Evolutionary conservation across 2,329 filamentous ascomycete genomes (phyloP), one percentile per base, ranked within the genome.

Genomic region (Trichophyton rubrum): DNA sequence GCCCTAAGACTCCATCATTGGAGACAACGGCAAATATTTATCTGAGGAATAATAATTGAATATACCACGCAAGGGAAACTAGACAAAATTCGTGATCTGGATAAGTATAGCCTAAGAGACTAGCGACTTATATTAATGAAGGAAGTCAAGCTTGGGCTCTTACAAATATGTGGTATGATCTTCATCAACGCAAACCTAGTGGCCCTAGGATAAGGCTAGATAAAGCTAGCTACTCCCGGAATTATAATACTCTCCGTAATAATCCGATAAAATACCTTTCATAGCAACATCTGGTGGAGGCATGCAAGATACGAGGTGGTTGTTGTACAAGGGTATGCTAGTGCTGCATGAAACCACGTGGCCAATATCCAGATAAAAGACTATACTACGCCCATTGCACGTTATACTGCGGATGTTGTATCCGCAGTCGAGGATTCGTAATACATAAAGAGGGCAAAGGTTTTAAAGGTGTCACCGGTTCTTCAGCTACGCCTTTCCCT

Each of bases 321-420:
- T 60, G 59, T 13, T 60, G 51, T 47, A 15, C 8, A 30, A 45
- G 59, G 15, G 59, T 6, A n/a, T 60, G 59, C 24, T 9, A 43
- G n/a, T 60, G 51, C 27, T 60, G 59, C 40, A 41, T 45, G 11
- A 56, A 17, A 33, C 51, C 49, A 5, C 49, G 59, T 27, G 51
- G 38, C 2, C 15, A 55, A 41, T 45, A 20, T 8, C 38, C 51
- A 7, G 40, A 60, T 24, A 43, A 55, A 30, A 60, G 35, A n/a
- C 22, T 56, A 17, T 56, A 56, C 33, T 60, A 56, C 15, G 43
- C 49, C n/a, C 59, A 60, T 49, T 60, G 59, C 51, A 60, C 59
- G 15, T 13, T 17, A 3, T 30, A 15, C 8, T 60, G 59, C n/a
- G 38, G 51, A 17, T 60, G 51, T 35, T 60, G 59, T 47, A 27